Evolutionary conservation across 345 rosid genomes (phyloP).

Genomic region (Murraya paniculata): DNA sequence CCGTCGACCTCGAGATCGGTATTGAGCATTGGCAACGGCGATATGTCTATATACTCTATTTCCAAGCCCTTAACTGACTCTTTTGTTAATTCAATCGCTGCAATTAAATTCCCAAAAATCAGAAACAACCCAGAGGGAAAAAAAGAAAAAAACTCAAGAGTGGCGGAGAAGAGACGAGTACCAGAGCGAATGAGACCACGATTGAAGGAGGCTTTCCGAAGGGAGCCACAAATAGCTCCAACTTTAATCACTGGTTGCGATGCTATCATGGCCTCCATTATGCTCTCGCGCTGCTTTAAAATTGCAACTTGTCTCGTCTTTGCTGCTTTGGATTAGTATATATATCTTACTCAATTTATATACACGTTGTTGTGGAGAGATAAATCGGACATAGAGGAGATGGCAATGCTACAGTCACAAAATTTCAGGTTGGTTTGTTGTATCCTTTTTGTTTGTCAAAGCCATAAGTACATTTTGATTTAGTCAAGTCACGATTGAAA

Average conservation of each 20-base stretch:
- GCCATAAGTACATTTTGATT: too few relatives aligned
- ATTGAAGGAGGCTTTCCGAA: conserved; percentile 67
- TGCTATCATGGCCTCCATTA: conserved; percentile 41
- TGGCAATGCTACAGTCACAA: too few relatives aligned
- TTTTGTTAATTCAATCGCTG: conserved; percentile 44
- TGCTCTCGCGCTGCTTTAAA: too few relatives aligned
- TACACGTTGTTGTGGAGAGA: too few relatives aligned
- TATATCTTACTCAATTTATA: too few relatives aligned
- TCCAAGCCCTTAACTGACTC: conserved; percentile 44
- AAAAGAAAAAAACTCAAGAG: not conserved
- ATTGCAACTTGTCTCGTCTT: too few relatives aligned
- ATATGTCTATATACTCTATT: conserved; percentile 53
- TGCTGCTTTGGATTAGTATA: too few relatives aligned
- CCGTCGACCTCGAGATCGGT: conserved; percentile 68
- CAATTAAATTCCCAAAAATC: not conserved
- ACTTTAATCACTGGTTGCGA: conserved; percentile 49
- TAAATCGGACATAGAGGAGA: too few relatives aligned
- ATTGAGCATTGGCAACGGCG: conserved; percentile 62
- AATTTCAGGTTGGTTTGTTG: too few relatives aligned
- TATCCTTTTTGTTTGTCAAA: too few relatives aligned
- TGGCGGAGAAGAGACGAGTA: conserved; percentile 10
- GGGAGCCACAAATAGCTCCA: conserved; percentile 81
- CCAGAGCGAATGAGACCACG: conserved; percentile 71
- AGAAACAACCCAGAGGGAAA: not conserved
- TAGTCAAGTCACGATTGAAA: too few relatives aligned